Conservation (phyloP, 805 yeast genomes). For the Cyberlindnera nakhonratchasimensis region DNA sequence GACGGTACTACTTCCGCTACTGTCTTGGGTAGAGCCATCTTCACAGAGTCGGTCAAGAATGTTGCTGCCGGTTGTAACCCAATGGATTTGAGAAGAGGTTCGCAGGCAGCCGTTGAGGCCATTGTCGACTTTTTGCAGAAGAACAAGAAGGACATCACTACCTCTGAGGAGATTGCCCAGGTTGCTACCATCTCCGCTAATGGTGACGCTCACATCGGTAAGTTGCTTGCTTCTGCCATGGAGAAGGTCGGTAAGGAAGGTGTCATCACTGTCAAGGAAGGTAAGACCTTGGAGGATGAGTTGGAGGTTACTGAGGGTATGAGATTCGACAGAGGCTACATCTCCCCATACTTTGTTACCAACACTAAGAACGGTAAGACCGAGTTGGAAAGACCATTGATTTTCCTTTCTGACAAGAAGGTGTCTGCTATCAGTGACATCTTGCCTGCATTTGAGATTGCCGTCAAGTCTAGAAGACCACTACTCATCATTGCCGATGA, state of each 20-base stretch:
- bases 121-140: slow-evolving; percentile 82
- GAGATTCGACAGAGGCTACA: slow-evolving; percentile 98
- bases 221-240: slow-evolving; percentile 93
- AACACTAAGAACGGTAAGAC: slow-evolving; percentile 84
- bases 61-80: slow-evolving; percentile 99
- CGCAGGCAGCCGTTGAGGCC: slow-evolving; percentile 97
- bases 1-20: slow-evolving; percentile 99
- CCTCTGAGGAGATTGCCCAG: slow-evolving; percentile 94
- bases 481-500: slow-evolving; percentile 93
- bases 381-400: slow-evolving; percentile 92
- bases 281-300: slow-evolving; percentile 96
- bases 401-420: slow-evolving; percentile 85
- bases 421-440: slow-evolving; percentile 85
- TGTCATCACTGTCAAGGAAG: slow-evolving; percentile 97
- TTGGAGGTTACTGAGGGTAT: slow-evolving; percentile 98
- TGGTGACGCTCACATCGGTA: slow-evolving; percentile 94
- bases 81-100: slow-evolving; percentile 97
- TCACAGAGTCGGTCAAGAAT: slow-evolving; percentile 94
- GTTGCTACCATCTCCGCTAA: slow-evolving; percentile 98
- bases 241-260: slow-evolving; percentile 99
- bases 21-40: slow-evolving; percentile 92
- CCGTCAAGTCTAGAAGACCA: slow-evolving; percentile 94
- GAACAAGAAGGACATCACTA: slow-evolving; percentile 94
- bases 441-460: slow-evolving; percentile 88
- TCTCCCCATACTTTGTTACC: slow-evolving; percentile 96